phyloP scores from a whole-genome alignment of 352 stramenopile genomes.

The Globisporangium abappressorium region DNA sequence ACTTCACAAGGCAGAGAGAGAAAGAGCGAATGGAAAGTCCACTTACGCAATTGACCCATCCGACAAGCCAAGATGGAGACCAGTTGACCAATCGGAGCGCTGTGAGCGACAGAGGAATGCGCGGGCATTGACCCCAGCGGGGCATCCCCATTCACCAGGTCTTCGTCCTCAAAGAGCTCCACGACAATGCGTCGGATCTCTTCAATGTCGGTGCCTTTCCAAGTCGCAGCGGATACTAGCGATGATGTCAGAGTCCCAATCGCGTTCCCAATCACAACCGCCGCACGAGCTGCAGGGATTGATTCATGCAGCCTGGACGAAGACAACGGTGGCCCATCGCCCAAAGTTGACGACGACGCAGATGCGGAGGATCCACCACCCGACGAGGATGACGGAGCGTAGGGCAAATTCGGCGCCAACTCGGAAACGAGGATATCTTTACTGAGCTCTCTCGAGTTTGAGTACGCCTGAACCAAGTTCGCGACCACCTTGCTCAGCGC shows the following conservation, averaged over 20 bases:
- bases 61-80: conserved; percentile 64
- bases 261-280: conserved; percentile 63
- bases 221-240: conserved; percentile 64
- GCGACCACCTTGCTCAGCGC: conserved; percentile 59
- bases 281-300: conserved; percentile 72
- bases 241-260: conserved; percentile 61
- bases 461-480: conserved; percentile 75
- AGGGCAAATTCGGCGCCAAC: conserved; percentile 49
- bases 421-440: conserved; percentile 75
- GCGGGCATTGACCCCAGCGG: background rate
- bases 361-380: conserved; percentile 3
- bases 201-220: conserved; percentile 70
- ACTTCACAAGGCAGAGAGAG: background rate
- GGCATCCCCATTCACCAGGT: conserved; percentile 13
- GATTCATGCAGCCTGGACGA: conserved; percentile 32
- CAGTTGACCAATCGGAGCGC: conserved; percentile 58
- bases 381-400: conserved; percentile 12
- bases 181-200: conserved; percentile 53
- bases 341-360: conserved; percentile 13
- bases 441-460: conserved; percentile 61
- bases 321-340: conserved; percentile 9
- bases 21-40: conserved; percentile 1
- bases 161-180: conserved; percentile 53
- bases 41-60: conserved; percentile 71
- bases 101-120: conserved; percentile 27